phyloP scores from a whole-genome alignment of 352 stramenopile genomes.

The Aphanomyces stellatus region DNA sequence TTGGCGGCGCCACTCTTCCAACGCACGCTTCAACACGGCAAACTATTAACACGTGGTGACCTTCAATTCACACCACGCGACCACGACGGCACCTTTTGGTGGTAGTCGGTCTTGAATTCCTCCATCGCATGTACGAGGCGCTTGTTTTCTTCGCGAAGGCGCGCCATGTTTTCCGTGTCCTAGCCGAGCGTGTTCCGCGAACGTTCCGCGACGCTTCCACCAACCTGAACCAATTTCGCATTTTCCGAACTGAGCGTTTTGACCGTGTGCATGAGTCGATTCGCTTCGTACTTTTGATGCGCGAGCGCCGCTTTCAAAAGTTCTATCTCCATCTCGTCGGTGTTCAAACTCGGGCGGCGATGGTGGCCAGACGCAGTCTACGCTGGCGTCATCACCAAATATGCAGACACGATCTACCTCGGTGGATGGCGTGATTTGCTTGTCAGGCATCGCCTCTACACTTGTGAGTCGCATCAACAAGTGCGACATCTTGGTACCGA shows the following conservation, averaged over 20 bases:
- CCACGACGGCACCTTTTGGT: slow-evolving; percentile 54
- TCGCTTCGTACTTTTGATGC: slow-evolving; percentile 76
- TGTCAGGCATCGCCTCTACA: too few relatives aligned
- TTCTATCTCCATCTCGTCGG: slow-evolving; percentile 17
- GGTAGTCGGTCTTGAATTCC: slow-evolving; percentile 79
- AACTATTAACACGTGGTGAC: too few relatives aligned
- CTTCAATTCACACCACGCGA: not conserved
- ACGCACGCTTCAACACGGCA: slow-evolving; percentile 81
- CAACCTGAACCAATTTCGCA: slow-evolving; percentile 73
- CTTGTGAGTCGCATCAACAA: too few relatives aligned
- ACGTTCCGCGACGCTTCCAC: too few relatives aligned
- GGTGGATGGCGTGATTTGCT: too few relatives aligned
- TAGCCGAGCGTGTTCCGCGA: too few relatives aligned
- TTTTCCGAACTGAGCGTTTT: slow-evolving; percentile 82
- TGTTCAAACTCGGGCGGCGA: not conserved
- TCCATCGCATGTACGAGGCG: slow-evolving; percentile 78
- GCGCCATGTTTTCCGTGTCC: not conserved
- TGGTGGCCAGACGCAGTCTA: too few relatives aligned
- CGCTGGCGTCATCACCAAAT: too few relatives aligned
- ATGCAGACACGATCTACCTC: too few relatives aligned
- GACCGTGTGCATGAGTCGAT: slow-evolving; percentile 68
- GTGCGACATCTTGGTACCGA: too few relatives aligned
- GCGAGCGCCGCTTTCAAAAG: slow-evolving; percentile 44
- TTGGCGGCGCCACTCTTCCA: slow-evolving; percentile 82
- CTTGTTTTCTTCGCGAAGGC: slow-evolving; percentile 41